Conservation (phyloP, 805 yeast genomes). For the Wickerhamiella shivajii region DNA sequence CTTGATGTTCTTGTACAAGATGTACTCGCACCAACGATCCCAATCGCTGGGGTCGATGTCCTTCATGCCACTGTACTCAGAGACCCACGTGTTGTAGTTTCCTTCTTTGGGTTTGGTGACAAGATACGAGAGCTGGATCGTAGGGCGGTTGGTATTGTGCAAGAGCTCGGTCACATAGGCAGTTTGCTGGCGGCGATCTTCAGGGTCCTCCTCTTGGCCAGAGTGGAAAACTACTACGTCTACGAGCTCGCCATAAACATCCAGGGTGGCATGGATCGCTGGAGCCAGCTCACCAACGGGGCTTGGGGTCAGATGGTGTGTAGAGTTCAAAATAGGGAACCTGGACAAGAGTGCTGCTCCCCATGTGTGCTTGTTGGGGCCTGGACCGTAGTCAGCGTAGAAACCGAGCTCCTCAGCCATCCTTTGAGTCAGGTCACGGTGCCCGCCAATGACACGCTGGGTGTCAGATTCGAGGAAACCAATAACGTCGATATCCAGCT, state of each 20-base stretch:
- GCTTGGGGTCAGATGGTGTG: slow-evolving; percentile 84
- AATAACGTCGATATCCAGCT: slow-evolving; percentile 79
- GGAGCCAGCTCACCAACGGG: slow-evolving; percentile 98
- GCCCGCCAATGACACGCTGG: slow-evolving; percentile 86
- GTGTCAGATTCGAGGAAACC: slow-evolving; percentile 90
- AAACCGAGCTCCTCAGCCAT: slow-evolving; percentile 84
- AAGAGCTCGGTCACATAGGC: slow-evolving; percentile 60
- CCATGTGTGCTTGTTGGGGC: slow-evolving; percentile 97
- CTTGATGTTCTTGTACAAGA: slow-evolving; percentile 69
- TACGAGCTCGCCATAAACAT: slow-evolving; percentile 71
- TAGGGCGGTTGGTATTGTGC: slow-evolving; percentile 73
- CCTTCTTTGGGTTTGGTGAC: slow-evolving; percentile 82
- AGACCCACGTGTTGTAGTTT: slow-evolving; percentile 82
- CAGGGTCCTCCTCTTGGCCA: slow-evolving; percentile 95
- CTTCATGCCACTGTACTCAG: slow-evolving; percentile 70
- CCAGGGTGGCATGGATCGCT: slow-evolving; percentile 90
- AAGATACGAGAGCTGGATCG: slow-evolving; percentile 73
- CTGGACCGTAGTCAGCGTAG: slow-evolving; percentile 96
- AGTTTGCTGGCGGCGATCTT: slow-evolving; percentile 81
- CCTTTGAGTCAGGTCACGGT: slow-evolving; percentile 82
- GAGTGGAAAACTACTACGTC: slow-evolving; percentile 96
- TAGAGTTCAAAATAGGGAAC: slow-evolving; percentile 82
- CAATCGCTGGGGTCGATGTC: slow-evolving; percentile 77
- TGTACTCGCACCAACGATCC: slow-evolving; percentile 98
- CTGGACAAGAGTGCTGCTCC: slow-evolving; percentile 86